Evolutionary conservation across 108 stramenopile species (phyloP).

Genomic region (Cyclostephanos invisitatus): DNA sequence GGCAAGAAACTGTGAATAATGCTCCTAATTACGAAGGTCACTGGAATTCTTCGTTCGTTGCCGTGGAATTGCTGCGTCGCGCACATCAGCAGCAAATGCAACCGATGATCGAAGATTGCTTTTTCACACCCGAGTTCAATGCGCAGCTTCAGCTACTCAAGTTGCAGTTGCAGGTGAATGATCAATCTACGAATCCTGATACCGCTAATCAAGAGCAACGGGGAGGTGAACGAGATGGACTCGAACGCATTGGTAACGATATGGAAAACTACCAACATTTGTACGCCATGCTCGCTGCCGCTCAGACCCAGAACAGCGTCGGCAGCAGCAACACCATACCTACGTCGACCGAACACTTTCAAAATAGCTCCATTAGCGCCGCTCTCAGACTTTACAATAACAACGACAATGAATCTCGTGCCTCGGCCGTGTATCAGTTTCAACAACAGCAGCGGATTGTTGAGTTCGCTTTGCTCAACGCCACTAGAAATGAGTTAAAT

Average conservation of each 20-base stretch:
- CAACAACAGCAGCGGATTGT: conserved; percentile 16
- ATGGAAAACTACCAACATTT: conserved; percentile 7
- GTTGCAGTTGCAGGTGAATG: conserved; percentile 17
- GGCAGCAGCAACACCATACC: neutral
- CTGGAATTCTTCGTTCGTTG: conserved; percentile 13
- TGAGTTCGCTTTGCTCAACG: conserved; percentile 2
- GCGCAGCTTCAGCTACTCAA: conserved; percentile 19
- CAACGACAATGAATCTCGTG: conserved; percentile 6
- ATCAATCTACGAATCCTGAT: neutral
- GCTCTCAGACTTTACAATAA: neutral
- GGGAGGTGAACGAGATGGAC: neutral
- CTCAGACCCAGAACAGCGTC: neutral
- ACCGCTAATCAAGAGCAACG: neutral
- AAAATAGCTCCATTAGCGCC: neutral
- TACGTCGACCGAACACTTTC: conserved; percentile 1
- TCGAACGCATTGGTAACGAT: neutral
- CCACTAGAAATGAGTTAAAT: conserved; percentile 7
- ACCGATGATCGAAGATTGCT: conserved; percentile 15
- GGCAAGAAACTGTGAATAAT: neutral
- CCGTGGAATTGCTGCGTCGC: conserved; percentile 12
- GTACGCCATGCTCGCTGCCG: neutral
- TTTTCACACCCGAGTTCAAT: conserved; percentile 3
- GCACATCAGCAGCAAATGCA: conserved; percentile 27
- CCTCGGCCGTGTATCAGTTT: neutral
- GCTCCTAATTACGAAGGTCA: conserved; percentile 8